phyloP scores from a whole-genome alignment of 805 yeast species.

The Blastobotrys terrestris region DNA sequence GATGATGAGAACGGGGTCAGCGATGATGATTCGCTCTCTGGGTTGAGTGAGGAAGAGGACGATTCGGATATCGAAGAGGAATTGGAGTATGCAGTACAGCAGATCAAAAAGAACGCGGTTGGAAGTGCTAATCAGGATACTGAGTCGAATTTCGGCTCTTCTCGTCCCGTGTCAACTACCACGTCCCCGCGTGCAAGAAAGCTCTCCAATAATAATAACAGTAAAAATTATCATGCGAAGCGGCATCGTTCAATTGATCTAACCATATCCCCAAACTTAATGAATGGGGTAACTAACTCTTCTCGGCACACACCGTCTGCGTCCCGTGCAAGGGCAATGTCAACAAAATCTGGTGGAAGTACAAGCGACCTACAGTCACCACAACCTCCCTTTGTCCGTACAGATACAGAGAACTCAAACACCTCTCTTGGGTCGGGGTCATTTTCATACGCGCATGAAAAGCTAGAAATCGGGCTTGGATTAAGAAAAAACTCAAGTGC shows the following conservation, averaged over 20 bases:
- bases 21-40: constrained; percentile 24
- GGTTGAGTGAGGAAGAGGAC: constrained; percentile 34
- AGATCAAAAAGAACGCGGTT: constrained; percentile 24
- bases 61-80: constrained; percentile 38
- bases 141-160: constrained; percentile 2
- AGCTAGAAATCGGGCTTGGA: constrained; percentile 3
- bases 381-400: not conserved
- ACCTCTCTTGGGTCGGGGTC: not conserved
- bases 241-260: constrained; percentile 7
- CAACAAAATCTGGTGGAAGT: constrained; percentile 4
- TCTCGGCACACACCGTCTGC: not conserved
- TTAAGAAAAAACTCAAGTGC: not conserved
- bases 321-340: constrained; percentile 7
- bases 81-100: constrained; percentile 31
- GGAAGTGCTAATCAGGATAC: constrained; percentile 8
- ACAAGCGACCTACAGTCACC: not conserved
- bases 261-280: not conserved
- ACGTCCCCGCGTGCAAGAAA: constrained; percentile 14
- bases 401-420: not conserved
- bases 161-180: constrained; percentile 11
- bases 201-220: not conserved
- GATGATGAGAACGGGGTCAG: constrained; percentile 14
- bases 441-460: not conserved
- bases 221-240: not conserved
- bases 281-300: not conserved